Conservation (phyloP, 768 basidiomycete genomes). For the Nidularia sp. region DNA sequence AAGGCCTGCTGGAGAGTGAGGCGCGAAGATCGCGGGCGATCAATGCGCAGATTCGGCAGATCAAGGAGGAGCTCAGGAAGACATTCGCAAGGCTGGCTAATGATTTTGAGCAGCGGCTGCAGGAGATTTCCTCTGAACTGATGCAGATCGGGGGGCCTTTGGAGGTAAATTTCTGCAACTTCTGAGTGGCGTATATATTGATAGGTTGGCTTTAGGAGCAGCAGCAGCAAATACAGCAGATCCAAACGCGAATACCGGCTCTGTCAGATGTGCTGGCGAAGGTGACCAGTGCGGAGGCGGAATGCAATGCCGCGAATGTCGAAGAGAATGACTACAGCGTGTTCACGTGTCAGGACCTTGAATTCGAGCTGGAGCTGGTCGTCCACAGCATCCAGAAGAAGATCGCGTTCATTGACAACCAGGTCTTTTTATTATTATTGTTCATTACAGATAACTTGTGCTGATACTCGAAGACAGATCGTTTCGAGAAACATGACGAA, state of each 20-base stretch:
- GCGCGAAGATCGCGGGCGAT: constrained; percentile 74
- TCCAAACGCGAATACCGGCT: constrained; percentile 65
- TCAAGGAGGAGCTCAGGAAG: constrained; percentile 77
- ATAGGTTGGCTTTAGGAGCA: constrained; percentile 50
- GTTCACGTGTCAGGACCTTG: constrained; percentile 83
- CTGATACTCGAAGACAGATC: constrained; percentile 46
- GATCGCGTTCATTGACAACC: constrained; percentile 95
- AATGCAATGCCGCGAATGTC: constrained; percentile 83
- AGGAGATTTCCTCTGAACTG: constrained; percentile 66
- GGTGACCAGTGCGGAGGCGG: constrained; percentile 64
- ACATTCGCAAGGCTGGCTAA: constrained; percentile 77
- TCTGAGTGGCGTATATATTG: neutral
- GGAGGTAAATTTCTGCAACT: constrained; percentile 43
- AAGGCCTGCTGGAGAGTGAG: constrained; percentile 66
- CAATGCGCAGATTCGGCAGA: constrained; percentile 85
- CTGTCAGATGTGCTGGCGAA: constrained; percentile 53
- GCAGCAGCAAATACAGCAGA: constrained; percentile 58
- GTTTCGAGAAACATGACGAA: constrained; percentile 93
- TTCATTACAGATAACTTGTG: constrained; percentile 2
- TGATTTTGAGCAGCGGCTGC: constrained; percentile 66
- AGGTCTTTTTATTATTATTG: constrained; percentile 42
- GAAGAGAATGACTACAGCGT: constrained; percentile 97
- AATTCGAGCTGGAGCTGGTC: constrained; percentile 84
- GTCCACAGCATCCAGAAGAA: constrained; percentile 82
- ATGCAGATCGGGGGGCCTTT: constrained; percentile 70